These are phyloP conservation scores for Boletus fagicola DNA, from an alignment of 768 basidiomycete species.

Conservation along the genomic window DNA sequence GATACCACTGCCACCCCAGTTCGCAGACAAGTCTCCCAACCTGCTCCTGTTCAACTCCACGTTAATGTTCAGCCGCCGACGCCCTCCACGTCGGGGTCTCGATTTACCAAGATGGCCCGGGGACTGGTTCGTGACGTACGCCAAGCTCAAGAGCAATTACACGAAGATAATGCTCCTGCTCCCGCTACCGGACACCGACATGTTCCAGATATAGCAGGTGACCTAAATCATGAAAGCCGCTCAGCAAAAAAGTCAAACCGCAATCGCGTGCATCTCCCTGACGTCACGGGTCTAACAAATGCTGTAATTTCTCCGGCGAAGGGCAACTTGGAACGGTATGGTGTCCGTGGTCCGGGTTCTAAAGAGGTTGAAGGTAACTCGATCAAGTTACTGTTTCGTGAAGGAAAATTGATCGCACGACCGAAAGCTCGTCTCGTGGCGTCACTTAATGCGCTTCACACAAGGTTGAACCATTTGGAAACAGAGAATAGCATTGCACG, in stretches of 20 bases:
- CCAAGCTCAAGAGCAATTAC: constrained; percentile 33
- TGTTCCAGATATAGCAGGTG: constrained; percentile 11
- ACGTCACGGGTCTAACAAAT: constrained; percentile 80
- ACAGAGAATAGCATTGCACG: constrained; percentile 81
- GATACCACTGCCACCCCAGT: constrained; percentile 28
- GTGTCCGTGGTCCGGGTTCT: constrained; percentile 45
- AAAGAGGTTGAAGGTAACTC: constrained; percentile 65
- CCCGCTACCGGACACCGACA: constrained; percentile 7
- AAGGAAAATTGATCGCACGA: neutral
- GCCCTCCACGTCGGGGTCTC: constrained; percentile 52
- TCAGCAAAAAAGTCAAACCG: constrained; percentile 27
- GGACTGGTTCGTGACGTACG: constrained; percentile 57
- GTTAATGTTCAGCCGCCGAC: constrained; percentile 60
- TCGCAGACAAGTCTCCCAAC: constrained; percentile 26
- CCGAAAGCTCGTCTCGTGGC: constrained; percentile 56
- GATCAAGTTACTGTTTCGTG: neutral
- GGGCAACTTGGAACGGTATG: constrained; percentile 48
- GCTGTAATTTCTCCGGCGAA: constrained; percentile 75
- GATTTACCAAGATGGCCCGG: constrained; percentile 59
- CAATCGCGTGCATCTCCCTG: constrained; percentile 62
- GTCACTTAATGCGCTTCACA: constrained; percentile 61
- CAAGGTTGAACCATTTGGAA: constrained; percentile 70
- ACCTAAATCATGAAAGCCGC: constrained; percentile 9
- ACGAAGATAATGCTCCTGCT: constrained; percentile 9
- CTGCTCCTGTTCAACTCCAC: constrained; percentile 40